Evolutionary conservation across 2,329 filamentous ascomycete genomes (phyloP).

Genomic region (Botrytis medusae): DNA sequence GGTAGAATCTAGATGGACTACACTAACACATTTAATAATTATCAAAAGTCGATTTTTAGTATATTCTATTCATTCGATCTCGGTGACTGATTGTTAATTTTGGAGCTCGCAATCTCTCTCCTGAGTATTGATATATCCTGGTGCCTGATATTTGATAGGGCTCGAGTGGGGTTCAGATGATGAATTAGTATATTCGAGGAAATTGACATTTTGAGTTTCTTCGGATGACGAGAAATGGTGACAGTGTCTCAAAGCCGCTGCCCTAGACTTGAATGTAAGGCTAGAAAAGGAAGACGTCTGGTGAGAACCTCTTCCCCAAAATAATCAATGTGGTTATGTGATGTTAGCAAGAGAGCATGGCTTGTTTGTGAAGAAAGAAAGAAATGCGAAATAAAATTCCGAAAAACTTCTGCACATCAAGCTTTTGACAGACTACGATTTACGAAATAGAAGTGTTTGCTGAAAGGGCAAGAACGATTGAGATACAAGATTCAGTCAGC

Average conservation of each 20-base stretch:
- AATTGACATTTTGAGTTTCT: neutral
- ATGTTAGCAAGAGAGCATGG: too few relatives aligned
- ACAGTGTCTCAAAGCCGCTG: too few relatives aligned
- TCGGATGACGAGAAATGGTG: too few relatives aligned
- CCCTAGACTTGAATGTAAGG: too few relatives aligned
- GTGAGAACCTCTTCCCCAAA: too few relatives aligned
- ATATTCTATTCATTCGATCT: neutral
- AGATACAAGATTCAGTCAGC: neutral
- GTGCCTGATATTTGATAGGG: neutral
- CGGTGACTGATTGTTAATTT: neutral
- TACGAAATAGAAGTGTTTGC: neutral
- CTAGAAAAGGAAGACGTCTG: too few relatives aligned
- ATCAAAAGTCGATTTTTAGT: neutral
- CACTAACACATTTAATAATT: neutral
- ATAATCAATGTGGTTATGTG: too few relatives aligned
- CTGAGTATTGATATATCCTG: rapidly evolving
- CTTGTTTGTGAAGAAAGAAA: too few relatives aligned
- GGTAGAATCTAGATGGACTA: neutral
- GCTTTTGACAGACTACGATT: rapidly evolving
- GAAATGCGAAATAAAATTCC: neutral
- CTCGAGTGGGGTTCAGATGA: neutral
- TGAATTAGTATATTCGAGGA: neutral
- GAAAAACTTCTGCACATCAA: rapidly evolving
- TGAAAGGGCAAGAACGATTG: neutral
- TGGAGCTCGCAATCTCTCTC: rapidly evolving